These are phyloP conservation scores for Colletotrichum sp. DNA, from an alignment of 2,329 filamentous ascomycete species.

Conservation along the genomic window DNA sequence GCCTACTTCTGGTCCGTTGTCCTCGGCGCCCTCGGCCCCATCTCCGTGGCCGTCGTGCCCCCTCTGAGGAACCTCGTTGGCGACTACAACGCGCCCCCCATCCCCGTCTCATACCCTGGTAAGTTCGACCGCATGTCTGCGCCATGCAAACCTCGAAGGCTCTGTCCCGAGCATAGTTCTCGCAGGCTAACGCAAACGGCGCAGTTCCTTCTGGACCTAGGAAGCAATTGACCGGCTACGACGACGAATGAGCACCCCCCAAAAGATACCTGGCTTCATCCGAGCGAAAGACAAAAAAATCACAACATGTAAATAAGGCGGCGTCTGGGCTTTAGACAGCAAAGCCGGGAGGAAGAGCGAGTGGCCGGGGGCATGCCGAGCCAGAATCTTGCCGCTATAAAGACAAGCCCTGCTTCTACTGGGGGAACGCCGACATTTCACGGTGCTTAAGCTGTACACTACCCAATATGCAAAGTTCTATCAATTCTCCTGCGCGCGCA, in stretches of 20 bases:
- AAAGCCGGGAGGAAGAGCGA: not conserved
- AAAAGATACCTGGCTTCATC: not conserved
- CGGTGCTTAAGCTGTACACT: slow-evolving; percentile 10
- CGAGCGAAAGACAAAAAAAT: not conserved
- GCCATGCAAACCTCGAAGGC: not conserved
- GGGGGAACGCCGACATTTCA: not conserved
- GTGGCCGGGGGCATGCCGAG: not conserved
- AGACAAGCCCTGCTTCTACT: not conserved
- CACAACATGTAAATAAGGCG: slow-evolving; percentile 24
- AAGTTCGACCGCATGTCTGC: slow-evolving; percentile 44
- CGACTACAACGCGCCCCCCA: slow-evolving; percentile 71
- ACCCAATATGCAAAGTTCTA: not conserved
- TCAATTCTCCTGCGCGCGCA: not conserved
- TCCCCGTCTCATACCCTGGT: slow-evolving; percentile 95
- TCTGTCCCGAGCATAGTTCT: not conserved
- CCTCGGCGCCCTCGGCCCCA: slow-evolving; percentile 75
- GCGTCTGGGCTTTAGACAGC: slow-evolving; percentile 23
- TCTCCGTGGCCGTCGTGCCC: slow-evolving; percentile 72
- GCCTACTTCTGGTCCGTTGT: slow-evolving; percentile 88
- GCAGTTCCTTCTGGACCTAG: slow-evolving; percentile 63
- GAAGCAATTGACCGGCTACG: slow-evolving; percentile 64
- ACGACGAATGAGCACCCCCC: slow-evolving; percentile 48
- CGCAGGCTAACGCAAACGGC: not conserved
- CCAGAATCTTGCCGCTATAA: not conserved
- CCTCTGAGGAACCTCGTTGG: slow-evolving; percentile 75